Evolutionary conservation across 768 basidiomycete species (phyloP).

Genomic region (Naganishia friedmannii): DNA sequence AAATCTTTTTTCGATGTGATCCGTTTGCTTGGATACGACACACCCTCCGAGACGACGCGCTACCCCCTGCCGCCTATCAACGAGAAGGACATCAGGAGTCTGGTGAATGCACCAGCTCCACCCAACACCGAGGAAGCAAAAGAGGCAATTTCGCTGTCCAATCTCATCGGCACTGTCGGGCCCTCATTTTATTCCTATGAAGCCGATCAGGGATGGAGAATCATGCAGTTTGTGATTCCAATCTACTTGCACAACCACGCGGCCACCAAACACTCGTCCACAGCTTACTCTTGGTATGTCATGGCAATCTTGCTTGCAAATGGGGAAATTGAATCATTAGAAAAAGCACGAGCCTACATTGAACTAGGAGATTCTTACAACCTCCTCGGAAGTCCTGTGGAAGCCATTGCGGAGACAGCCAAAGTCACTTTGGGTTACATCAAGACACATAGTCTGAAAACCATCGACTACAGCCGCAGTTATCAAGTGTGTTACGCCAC

Average conservation of each 20-base stretch:
- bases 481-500: slow-evolving; percentile 17
- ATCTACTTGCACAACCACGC: slow-evolving; percentile 19
- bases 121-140: slow-evolving; percentile 5
- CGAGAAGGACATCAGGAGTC: background rate
- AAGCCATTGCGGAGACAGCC: slow-evolving; percentile 12
- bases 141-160: slow-evolving; percentile 1
- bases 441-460: slow-evolving; percentile 26
- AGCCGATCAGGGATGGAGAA: slow-evolving; percentile 17
- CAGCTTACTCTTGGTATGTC: slow-evolving; percentile 17
- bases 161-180: slow-evolving; percentile 6
- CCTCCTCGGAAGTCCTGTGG: background rate
- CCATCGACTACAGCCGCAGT: slow-evolving; percentile 22
- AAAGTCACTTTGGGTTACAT: slow-evolving; percentile 18
- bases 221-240: slow-evolving; percentile 23
- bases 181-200: slow-evolving; percentile 20
- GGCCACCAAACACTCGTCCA: slow-evolving; percentile 7
- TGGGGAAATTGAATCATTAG: slow-evolving; percentile 13
- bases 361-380: slow-evolving; percentile 7
- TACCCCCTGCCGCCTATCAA: background rate
- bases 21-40: slow-evolving; percentile 18
- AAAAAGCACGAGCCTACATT: slow-evolving; percentile 6
- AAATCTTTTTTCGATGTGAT: slow-evolving; percentile 17
- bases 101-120: background rate
- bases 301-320: slow-evolving; percentile 22
- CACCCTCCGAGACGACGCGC: background rate